Evolutionary conservation across 2,329 filamentous ascomycete genomes (phyloP).

Genomic region (Aaosphaeria pasadenensis): DNA sequence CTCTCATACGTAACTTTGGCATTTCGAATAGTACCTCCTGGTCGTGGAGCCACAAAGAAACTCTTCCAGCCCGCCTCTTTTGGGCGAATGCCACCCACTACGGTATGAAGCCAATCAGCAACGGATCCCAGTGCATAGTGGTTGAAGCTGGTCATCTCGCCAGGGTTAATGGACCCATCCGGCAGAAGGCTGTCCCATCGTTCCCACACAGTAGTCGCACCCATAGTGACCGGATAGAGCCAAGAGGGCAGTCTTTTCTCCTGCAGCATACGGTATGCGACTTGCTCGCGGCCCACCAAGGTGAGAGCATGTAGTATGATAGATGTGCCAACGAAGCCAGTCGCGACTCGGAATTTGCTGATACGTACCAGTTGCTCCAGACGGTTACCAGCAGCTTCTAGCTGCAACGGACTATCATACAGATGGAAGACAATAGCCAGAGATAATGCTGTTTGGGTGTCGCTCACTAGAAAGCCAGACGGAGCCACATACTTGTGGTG

Average conservation of each 20-base stretch:
- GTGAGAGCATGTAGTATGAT: conserved; percentile 3
- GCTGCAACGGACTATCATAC: background rate
- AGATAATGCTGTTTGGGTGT: background rate
- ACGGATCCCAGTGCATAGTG: conserved; percentile 1
- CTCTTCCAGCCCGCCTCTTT: conserved; percentile 1
- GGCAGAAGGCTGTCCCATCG: conserved; percentile 1
- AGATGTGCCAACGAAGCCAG: background rate
- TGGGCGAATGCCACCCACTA: background rate
- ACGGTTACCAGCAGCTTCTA: background rate
- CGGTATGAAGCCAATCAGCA: background rate
- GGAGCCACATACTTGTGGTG: background rate
- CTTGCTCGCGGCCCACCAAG: conserved; percentile 1
- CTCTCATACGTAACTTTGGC: background rate
- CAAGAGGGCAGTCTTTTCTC: conserved; percentile 45
- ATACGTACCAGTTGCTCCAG: background rate
- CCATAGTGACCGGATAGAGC: conserved; percentile 47
- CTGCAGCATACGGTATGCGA: conserved; percentile 45
- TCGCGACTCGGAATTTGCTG: background rate
- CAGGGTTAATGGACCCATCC: background rate
- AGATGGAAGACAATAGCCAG: background rate
- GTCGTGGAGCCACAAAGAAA: background rate
- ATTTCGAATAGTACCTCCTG: background rate
- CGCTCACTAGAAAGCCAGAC: background rate
- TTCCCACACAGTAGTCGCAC: conserved; percentile 41
- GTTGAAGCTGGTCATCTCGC: conserved; percentile 1